Base-by-base conservation (phyloP, 2,329 filamentous ascomycete species). In the Botrytis fabae region DNA sequence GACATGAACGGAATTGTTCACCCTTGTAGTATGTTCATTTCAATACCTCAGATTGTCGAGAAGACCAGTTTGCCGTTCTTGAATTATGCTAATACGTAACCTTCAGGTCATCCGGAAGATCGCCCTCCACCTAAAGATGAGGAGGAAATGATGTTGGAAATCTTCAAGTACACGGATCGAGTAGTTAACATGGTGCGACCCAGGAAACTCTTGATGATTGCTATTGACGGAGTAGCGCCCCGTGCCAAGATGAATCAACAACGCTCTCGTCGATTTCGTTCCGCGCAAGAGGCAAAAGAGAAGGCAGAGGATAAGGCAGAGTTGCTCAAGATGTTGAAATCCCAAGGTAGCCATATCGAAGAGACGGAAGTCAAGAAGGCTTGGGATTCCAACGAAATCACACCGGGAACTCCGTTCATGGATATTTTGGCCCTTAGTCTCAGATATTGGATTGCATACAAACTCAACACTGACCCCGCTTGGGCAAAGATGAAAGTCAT, bases 1-100 rank as follows among this genome's bases (percentile, higher is more conserved):
- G 96, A 99, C 80, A 98, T 99, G 95, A 99, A 99, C 83, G 97
- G 96, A 81, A 99, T 99, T 77, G 96, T 99, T 54, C 96, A 99
- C 85, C 97, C 97, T 46, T 99, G 96, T 84, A 97, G 70, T 72
- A 72, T 60, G 70, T 72, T 38, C 40, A 38, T 44, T 38, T 5
- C 38, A 32, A 25, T 69, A 57, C n/a, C 20, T 42, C 48, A 57
- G 35, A 69, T 57, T 10, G n/a, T 59, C 20, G 44, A 22, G 44
- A 48, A 32, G 28, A 65, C 10, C 6, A 18, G 32, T 32, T 35
- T 25, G 28, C 28, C 28, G 40, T 40, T 44, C 54, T 57, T 38
- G 18, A 35, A 18, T 38, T 38, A 20, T 48, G 38, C 46, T 59
- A 65, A 72, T 40, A 28, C 10, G 8, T 20, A 44, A 54, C 40